A percentile compares a stretch with the other conserved stretches of the same genome.
phyloP scores from a whole-genome alignment of 345 rosid genomes.

The Noccaea bulbosa region DNA sequence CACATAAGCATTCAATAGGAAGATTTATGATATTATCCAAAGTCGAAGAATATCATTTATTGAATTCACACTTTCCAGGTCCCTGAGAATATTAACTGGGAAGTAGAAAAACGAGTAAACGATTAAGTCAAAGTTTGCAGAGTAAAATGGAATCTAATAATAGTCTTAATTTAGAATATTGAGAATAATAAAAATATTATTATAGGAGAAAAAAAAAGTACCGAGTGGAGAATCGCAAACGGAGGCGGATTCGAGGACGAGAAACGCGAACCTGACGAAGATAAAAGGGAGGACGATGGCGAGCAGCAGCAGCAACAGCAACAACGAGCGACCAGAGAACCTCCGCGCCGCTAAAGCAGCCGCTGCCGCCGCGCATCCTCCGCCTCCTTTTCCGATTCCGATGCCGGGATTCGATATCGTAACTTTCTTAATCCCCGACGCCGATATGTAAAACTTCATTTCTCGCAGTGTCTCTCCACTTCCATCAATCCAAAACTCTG shows the following conservation, averaged over 20 bases:
- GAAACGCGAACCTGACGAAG: slow-evolving; percentile 72
- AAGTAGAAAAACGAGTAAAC: not conserved
- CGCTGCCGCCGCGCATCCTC: slow-evolving; percentile 44
- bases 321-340: slow-evolving; percentile 52
- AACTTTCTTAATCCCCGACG: slow-evolving; percentile 68
- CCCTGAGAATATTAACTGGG: not conserved
- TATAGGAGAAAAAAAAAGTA: slow-evolving; percentile 19
- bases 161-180: not conserved
- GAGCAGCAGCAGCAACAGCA: slow-evolving; percentile 59
- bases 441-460: slow-evolving; percentile 78
- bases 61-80: slow-evolving; percentile 32
- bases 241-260: slow-evolving; percentile 78
- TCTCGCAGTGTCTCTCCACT: slow-evolving; percentile 34
- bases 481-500: slow-evolving; percentile 46
- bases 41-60: slow-evolving; percentile 10
- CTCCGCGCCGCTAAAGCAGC: slow-evolving; percentile 51
- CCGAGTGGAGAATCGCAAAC: slow-evolving; percentile 65
- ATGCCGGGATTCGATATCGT: slow-evolving; percentile 54
- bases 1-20: slow-evolving; percentile 35
- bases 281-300: slow-evolving; percentile 65
- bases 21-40: slow-evolving; percentile 23
- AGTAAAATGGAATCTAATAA: not conserved
- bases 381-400: slow-evolving; percentile 47
- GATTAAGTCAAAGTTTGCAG: slow-evolving; percentile 2
- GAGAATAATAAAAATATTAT: not conserved